Base-by-base conservation (phyloP, 2,329 filamentous ascomycete genomes). In the Ceratocystis albifundus region DNA sequence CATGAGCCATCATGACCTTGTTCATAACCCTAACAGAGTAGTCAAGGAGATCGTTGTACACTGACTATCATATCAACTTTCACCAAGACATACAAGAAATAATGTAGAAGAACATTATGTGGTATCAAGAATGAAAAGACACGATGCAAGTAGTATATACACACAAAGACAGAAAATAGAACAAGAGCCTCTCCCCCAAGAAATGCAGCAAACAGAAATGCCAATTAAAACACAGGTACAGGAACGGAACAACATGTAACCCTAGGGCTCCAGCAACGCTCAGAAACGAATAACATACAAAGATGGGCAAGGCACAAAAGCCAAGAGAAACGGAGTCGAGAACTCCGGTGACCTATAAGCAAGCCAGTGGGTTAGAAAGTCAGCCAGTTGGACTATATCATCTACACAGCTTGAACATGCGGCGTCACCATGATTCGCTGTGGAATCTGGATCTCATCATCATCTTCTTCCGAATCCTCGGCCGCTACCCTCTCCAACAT, bases 401-500 rank as follows among this genome's bases (percentile, higher is more conserved):
- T 61, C 53, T 41, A 66, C 8, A 68, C 67, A n/a, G 28, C 66
- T n/a, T 67, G 66, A 28, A 63, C 66, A 8, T 50, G 45, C 17
- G 53, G 50, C 22, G 55, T 55, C 20, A 62, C 20, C 55, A 65
- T 62, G 22, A 63, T 45, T 15, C 66, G 62, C 5, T 84, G 74
- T 63, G 78, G 74, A 66, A 85, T 85, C 71, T 84, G 82, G 41
- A 79, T 80, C 36, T 84, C 82, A 17, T 83, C 83, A 57, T 83
- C 82, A 20, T 81, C 83, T 66, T 80, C 78, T 57, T 80, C 80
- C n/a, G 75, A 75, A 41, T 74, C 76, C 28, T 79, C 79, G 1
- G 78, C 80, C 1, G 77, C 79, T 1, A 77, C 80, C 45, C 77
- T 77, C 66, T 84, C 82, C 50, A 85, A 74, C 80, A 85, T 83